phyloP scores from a whole-genome alignment of 257 asterid genomes.

The Capsicum pubescens region DNA sequence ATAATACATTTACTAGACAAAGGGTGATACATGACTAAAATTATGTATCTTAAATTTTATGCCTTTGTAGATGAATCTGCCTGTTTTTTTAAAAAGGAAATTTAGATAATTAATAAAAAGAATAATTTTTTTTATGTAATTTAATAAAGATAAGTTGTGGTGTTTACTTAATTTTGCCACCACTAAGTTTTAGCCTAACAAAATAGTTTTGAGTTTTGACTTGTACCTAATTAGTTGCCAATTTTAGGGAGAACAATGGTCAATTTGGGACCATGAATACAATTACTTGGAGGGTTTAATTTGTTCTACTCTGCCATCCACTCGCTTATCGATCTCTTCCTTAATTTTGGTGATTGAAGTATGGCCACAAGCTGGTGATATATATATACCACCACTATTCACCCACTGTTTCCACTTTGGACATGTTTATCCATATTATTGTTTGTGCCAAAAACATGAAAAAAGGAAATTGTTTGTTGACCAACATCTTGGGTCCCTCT shows the following conservation, averaged over 20 bases:
- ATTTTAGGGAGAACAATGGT: neutral
- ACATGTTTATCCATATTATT: neutral
- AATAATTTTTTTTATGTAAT: too few species aligned
- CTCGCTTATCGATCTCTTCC: neutral
- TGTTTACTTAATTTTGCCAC: neutral
- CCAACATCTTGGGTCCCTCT: neutral
- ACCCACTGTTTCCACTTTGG: neutral
- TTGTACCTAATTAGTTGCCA: neutral
- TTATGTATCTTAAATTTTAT: too few species aligned
- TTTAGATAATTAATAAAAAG: too few species aligned
- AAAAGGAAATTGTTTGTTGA: neutral
- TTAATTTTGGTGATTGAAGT: slow-evolving; percentile 4
- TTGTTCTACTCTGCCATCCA: slow-evolving; percentile 17
- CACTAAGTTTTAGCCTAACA: neutral
- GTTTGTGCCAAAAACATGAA: neutral
- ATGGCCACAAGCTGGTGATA: neutral
- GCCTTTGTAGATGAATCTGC: too few species aligned
- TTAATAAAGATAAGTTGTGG: too few species aligned
- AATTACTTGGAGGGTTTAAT: neutral
- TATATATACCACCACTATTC: neutral
- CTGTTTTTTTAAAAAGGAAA: too few species aligned
- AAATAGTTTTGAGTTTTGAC: neutral
- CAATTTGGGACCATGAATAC: neutral
- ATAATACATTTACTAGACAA: too few species aligned
- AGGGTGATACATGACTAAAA: too few species aligned